phyloP scores from a whole-genome alignment of 768 basidiomycete species.

The Trametes punicea region DNA sequence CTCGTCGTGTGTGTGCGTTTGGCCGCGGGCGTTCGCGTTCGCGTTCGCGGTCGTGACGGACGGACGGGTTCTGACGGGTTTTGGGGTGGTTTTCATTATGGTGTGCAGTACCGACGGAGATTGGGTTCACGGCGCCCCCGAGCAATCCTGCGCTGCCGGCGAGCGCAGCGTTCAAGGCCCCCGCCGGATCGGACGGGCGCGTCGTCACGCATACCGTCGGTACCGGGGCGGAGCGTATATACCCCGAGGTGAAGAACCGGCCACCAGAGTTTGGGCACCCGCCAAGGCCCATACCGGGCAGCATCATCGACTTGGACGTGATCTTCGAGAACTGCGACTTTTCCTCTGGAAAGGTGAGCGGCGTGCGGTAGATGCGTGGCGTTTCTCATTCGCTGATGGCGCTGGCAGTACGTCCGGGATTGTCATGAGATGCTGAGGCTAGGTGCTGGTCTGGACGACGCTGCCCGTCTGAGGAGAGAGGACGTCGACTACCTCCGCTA shows the following conservation, averaged over 20 bases:
- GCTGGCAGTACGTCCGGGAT: constrained; percentile 82
- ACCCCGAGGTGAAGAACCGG: constrained; percentile 63
- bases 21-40: background rate
- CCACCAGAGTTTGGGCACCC: constrained; percentile 74
- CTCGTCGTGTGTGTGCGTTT: constrained; percentile 53
- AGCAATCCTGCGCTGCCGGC: constrained; percentile 74
- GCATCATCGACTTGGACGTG: constrained; percentile 84
- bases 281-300: constrained; percentile 80
- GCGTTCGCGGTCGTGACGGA: too few species aligned
- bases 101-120: constrained; percentile 61
- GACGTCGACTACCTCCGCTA: constrained; percentile 83
- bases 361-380: background rate
- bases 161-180: constrained; percentile 42
- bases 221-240: constrained; percentile 72
- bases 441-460: constrained; percentile 87
- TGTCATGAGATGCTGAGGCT: constrained; percentile 92
- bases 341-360: constrained; percentile 61
- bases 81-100: background rate
- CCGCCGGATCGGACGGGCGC: constrained; percentile 41
- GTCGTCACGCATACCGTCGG: constrained; percentile 61
- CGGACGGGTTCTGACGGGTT: constrained; percentile 13
- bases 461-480: constrained; percentile 67
- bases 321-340: constrained; percentile 94
- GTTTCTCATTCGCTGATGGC: constrained; percentile 4
- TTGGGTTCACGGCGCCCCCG: constrained; percentile 54